A percentile compares a stretch with the other conserved stretches of the same genome.
phyloP scores from a whole-genome alignment of 2,329 filamentous ascomycete species.

The Cytospora chrysosperma region DNA sequence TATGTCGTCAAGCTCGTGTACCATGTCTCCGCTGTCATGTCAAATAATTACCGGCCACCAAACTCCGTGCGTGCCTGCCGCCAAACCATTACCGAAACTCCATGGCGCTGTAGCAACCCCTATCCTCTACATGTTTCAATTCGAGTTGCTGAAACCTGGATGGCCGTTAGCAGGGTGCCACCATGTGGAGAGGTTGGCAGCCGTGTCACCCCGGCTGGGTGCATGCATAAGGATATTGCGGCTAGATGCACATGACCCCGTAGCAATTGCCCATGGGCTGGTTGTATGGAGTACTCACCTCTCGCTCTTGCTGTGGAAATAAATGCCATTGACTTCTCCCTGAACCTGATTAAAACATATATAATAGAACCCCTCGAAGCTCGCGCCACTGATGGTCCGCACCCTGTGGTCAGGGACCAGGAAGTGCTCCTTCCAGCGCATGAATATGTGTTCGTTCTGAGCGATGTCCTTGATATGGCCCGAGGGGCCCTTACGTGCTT shows the following conservation, averaged over 20 bases:
- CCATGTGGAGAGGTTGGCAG: constrained; percentile 2
- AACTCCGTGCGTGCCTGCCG: constrained; percentile 12
- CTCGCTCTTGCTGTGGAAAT: constrained; percentile 97
- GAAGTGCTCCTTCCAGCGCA: constrained; percentile 99
- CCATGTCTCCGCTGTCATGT: constrained; percentile 7
- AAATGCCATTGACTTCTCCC: constrained; percentile 87
- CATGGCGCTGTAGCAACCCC: constrained; percentile 78
- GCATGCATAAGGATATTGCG: neutral
- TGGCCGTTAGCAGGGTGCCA: constrained; percentile 5
- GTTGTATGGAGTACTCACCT: constrained; percentile 60
- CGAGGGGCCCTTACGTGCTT: constrained; percentile 56
- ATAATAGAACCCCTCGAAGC: constrained; percentile 98
- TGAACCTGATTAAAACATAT: constrained; percentile 95
- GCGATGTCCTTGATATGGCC: constrained; percentile 65
- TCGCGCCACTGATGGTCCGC: constrained; percentile 85
- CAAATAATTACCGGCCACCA: constrained; percentile 4
- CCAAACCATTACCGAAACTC: constrained; percentile 61
- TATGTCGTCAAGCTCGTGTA: constrained; percentile 19
- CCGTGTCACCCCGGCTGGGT: neutral
- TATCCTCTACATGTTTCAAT: constrained; percentile 81
- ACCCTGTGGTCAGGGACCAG: constrained; percentile 93
- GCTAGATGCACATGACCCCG: neutral
- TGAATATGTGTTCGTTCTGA: constrained; percentile 88
- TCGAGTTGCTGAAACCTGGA: constrained; percentile 87
- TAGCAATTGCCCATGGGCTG: constrained; percentile 8